Percentiles rank a stretch among this genome's conserved stretches.
Conservation (phyloP, 768 basidiomycete genomes). For the Hirschioporus abietinus region DNA sequence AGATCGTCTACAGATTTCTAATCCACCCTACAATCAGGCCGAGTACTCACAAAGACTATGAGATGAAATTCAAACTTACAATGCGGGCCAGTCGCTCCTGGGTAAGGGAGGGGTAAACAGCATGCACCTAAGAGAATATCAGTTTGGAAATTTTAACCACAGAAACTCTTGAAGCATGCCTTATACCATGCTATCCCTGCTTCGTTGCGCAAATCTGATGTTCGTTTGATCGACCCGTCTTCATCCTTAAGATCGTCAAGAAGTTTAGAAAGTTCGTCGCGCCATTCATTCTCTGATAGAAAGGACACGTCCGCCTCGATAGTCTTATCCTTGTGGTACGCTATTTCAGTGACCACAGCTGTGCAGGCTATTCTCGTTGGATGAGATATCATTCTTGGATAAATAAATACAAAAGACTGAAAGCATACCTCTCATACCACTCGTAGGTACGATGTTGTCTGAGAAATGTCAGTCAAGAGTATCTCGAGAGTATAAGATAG, state of each 20-base stretch:
- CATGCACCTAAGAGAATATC: constrained; percentile 41
- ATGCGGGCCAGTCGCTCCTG: constrained; percentile 44
- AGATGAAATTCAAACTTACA: constrained; percentile 12
- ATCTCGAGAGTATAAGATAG: not conserved
- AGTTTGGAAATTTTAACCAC: not conserved
- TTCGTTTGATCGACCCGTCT: constrained; percentile 47
- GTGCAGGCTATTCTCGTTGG: constrained; percentile 44
- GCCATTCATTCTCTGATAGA: constrained; percentile 51
- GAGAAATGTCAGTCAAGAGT: constrained; percentile 4
- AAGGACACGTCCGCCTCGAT: constrained; percentile 60
- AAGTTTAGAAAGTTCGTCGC: constrained; percentile 48
- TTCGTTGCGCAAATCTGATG: constrained; percentile 50
- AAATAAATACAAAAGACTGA: not conserved
- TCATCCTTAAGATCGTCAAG: constrained; percentile 56
- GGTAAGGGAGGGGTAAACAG: constrained; percentile 49
- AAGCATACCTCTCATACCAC: constrained; percentile 53
- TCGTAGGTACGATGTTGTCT: constrained; percentile 63
- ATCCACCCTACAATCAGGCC: not conserved
- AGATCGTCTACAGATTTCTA: constrained; percentile 39
- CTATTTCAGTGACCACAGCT: constrained; percentile 58
- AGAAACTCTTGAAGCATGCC: constrained; percentile 23
- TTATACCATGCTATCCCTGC: constrained; percentile 61
- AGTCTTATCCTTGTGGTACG: constrained; percentile 47
- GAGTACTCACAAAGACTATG: not conserved
- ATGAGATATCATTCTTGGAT: not conserved